Evolutionary conservation across 2,329 filamentous ascomycete species (phyloP).

Genomic region (Colletotrichum acutatum): DNA sequence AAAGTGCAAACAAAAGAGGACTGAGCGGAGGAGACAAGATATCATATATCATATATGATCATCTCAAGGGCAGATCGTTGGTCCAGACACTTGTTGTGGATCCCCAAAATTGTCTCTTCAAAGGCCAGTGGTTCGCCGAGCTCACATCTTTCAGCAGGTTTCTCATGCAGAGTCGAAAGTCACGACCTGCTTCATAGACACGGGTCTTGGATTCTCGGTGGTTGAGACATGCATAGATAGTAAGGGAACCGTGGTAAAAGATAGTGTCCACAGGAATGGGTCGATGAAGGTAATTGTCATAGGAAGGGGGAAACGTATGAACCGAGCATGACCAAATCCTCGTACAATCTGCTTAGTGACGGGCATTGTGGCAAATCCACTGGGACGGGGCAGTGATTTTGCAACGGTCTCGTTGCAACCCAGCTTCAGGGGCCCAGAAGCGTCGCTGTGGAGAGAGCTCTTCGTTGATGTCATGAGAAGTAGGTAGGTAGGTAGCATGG

Average conservation of each 20-base stretch:
- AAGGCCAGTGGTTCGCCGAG: constrained; percentile 21
- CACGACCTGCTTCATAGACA: constrained; percentile 15
- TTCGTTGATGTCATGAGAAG: not conserved
- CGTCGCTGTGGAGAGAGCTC: not conserved
- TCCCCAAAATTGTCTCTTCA: constrained; percentile 19
- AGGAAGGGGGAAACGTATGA: constrained; percentile 17
- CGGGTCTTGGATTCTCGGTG: constrained; percentile 7
- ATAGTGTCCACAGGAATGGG: constrained; percentile 19
- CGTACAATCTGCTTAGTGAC: constrained; percentile 5
- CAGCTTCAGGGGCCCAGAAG: not conserved
- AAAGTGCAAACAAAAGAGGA: constrained; percentile 26
- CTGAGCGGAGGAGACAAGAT: constrained; percentile 28
- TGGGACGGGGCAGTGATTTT: not conserved
- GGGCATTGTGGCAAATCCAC: not conserved
- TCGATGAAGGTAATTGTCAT: constrained; percentile 29
- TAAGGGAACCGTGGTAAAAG: constrained; percentile 13
- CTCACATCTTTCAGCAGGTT: constrained; percentile 9
- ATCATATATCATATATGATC: constrained; percentile 34
- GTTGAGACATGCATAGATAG: constrained; percentile 33
- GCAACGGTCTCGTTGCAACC: constrained; percentile 1
- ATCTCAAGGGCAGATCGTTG: constrained; percentile 26
- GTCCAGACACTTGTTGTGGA: constrained; percentile 18
- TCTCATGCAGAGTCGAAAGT: constrained; percentile 25
- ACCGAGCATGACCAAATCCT: constrained; percentile 2
- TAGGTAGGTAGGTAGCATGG: not conserved